Base-by-base conservation (phyloP, 495 filamentous ascomycete genomes). In the Neurospora sp. region DNA sequence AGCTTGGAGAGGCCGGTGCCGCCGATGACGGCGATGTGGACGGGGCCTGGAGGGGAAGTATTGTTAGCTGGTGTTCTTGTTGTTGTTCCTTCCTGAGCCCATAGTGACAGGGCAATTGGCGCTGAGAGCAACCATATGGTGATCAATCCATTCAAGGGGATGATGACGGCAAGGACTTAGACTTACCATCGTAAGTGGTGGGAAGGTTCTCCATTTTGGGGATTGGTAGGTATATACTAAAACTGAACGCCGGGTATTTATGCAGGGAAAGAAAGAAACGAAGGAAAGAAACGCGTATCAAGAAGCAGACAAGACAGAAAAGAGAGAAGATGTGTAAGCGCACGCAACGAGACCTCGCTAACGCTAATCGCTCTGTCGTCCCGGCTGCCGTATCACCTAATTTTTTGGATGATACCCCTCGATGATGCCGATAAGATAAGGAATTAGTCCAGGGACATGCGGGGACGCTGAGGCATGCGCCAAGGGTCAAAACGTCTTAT, bases 11-110 rank as follows among this genome's bases (percentile, higher is more conserved):
- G 90, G 71, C 96, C 96, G 48, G 96, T 99, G 77, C 96, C 96
- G 80, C 96, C 96, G 73, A 99, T 98, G 73, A 99, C 94, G 83
- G 93, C 96, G 81, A 99, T 97, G 77, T 86, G 89, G 82, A 98
- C 90, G 71, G 92, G 88, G 66, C 88, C 93, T 96, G 80, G 54
- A 72, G 62, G 70, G 37, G 73, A 72, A 39, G 19, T 28, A 43
- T 70, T 48, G 34, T 42, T 15, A 72, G 24, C 21, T 31, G 24
- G 5, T 28, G 24, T 28, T 17, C n/a, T 28, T 59, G 4, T 69
- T 19, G n/a, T 71, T 45, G 21, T 43, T n/a, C 28, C 40, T 39
- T n/a, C 17, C 21, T 28, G 17, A 19, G 39, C n/a, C 17, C 13
- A 3, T 17, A 4, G 7, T n/a, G 9, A 73, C 24, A 17, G 13